Evolutionary conservation across 208 protist species (phyloP).

Genomic region (Leishmania turanica): DNA sequence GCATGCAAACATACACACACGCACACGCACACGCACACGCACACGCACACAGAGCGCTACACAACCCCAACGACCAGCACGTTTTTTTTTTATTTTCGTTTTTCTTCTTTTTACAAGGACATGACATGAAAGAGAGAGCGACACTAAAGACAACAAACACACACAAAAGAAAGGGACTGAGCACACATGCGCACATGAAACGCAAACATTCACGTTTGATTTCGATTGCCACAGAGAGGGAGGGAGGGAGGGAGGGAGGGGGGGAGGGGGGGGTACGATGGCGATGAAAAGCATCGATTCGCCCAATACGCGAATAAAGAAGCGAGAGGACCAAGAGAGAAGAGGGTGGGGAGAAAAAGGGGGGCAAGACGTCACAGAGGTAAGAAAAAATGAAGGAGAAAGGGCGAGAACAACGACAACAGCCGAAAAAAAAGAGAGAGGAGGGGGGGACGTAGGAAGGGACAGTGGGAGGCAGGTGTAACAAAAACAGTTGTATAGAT

Average conservation of each 20-base stretch:
- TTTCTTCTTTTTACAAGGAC: neutral
- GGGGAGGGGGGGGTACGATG: neutral
- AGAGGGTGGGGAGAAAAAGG: neutral
- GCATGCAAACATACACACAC: too few species aligned
- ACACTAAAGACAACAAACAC: neutral
- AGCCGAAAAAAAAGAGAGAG: slow-evolving; percentile 5
- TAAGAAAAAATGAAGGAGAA: slow-evolving; percentile 6
- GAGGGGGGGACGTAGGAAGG: neutral
- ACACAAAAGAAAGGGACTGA: neutral
- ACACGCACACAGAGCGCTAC: neutral
- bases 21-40: neutral
- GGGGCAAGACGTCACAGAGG: neutral
- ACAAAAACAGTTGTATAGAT: neutral
- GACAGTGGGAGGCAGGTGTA: neutral
- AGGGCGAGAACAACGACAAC: neutral
- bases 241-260: too few species aligned
- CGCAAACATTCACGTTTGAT: neutral
- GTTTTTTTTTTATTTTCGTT: too few species aligned
- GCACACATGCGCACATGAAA: neutral
- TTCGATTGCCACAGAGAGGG: neutral
- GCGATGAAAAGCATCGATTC: neutral
- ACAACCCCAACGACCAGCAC: neutral
- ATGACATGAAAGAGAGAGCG: neutral
- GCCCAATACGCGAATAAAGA: neutral
- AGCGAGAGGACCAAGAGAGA: neutral